Conservation (phyloP, 2,329 filamentous ascomycete species). For the Colletotrichum sp. region DNA sequence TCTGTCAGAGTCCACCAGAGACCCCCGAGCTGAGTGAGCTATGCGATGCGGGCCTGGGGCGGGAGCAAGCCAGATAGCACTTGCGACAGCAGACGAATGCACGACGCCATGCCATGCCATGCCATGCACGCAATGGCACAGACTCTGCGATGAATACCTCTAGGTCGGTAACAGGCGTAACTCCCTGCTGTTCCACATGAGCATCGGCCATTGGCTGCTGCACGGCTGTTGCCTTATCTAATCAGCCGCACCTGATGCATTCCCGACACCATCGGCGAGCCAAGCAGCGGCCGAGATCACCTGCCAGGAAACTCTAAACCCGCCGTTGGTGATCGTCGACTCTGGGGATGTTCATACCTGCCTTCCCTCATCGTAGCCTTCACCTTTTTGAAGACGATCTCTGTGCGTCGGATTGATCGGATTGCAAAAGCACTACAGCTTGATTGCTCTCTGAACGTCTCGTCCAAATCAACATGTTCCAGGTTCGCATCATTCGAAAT, state of each 20-base stretch:
- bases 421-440: not conserved
- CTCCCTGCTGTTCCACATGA: not conserved
- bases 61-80: not conserved
- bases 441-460: not conserved
- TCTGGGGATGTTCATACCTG: not conserved
- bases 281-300: conserved; percentile 3
- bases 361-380: not conserved
- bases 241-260: not conserved
- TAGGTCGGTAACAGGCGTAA: not conserved
- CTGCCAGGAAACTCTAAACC: conserved; percentile 8
- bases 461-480: conserved; percentile 5
- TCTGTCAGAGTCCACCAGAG: not conserved
- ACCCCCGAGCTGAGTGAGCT: not conserved
- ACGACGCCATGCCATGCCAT: not conserved
- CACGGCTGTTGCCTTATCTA: not conserved
- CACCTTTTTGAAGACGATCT: not conserved
- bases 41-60: not conserved
- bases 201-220: not conserved
- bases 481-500: not conserved
- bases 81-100: not conserved
- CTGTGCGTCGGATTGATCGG: not conserved
- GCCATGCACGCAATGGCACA: not conserved
- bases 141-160: not conserved
- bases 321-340: not conserved
- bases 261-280: not conserved